Percentiles rank a stretch among this genome's conserved stretches.
Evolutionary conservation across 805 yeast species (phyloP).

Genomic region (Saturnispora ahearnii): DNA sequence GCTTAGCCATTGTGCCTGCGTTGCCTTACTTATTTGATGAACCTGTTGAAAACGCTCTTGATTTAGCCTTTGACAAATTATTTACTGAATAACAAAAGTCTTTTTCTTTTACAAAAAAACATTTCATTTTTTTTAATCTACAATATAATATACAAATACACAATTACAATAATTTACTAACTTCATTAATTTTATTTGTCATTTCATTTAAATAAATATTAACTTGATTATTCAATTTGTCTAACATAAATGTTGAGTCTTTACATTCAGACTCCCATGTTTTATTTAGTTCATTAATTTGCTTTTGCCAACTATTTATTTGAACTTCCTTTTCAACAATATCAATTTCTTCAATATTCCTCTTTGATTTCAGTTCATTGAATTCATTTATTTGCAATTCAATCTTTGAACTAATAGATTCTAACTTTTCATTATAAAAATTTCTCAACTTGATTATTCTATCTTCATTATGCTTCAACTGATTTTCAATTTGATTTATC

Average conservation of each 20-base stretch:
- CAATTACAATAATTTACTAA: background rate
- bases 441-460: slow-evolving; percentile 35
- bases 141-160: background rate
- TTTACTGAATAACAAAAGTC: background rate
- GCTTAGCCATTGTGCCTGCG: slow-evolving; percentile 67
- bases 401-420: slow-evolving; percentile 34
- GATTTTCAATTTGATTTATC: slow-evolving; percentile 39
- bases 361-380: slow-evolving; percentile 39
- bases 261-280: slow-evolving; percentile 46
- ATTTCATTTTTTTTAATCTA: background rate
- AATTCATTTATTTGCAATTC: slow-evolving; percentile 37
- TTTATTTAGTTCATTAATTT: slow-evolving; percentile 30
- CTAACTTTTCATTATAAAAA: slow-evolving; percentile 38
- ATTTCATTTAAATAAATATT: slow-evolving; percentile 44
- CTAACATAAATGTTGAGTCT: slow-evolving; percentile 44
- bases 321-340: slow-evolving; percentile 39
- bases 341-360: slow-evolving; percentile 40
- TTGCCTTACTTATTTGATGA: slow-evolving; percentile 75
- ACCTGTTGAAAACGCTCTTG: slow-evolving; percentile 68
- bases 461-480: slow-evolving; percentile 40
- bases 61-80: slow-evolving; percentile 40
- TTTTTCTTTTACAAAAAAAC: background rate
- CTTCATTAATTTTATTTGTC: slow-evolving; percentile 27
- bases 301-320: slow-evolving; percentile 31
- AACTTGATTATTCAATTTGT: slow-evolving; percentile 47